Percentiles rank a stretch among this genome's conserved stretches.
Conservation (phyloP, 2,329 filamentous ascomycete genomes). For the Aspergillus japonicus region DNA sequence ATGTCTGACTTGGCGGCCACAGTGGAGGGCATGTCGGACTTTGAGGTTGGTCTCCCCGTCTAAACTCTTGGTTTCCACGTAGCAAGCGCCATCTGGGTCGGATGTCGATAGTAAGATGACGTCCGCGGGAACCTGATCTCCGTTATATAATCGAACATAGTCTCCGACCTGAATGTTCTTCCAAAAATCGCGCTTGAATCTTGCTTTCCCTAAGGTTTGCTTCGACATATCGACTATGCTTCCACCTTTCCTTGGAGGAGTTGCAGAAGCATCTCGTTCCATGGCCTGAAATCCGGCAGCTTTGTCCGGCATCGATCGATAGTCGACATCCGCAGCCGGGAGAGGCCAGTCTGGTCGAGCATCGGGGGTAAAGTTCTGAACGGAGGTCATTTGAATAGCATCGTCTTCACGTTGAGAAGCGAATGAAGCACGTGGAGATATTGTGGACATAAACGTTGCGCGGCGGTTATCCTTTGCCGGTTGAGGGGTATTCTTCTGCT, state of each 20-base stretch:
- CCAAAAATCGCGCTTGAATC: conserved; percentile 92
- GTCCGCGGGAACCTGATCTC: conserved; percentile 93
- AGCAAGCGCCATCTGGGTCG: conserved; percentile 90
- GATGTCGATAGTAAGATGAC: conserved; percentile 90
- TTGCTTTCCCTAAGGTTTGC: conserved; percentile 65
- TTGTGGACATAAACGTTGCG: conserved; percentile 64
- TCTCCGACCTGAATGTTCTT: conserved; percentile 94
- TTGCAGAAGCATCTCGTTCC: conserved; percentile 25
- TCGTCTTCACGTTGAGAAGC: conserved; percentile 51
- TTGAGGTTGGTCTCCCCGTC: conserved; percentile 98
- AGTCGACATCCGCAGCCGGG: conserved; percentile 29
- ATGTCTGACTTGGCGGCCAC: conserved; percentile 77
- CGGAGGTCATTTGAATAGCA: conserved; percentile 93
- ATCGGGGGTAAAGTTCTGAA: conserved; percentile 73
- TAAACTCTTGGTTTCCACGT: conserved; percentile 96
- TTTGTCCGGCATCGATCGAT: conserved; percentile 33
- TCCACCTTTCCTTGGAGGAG: conserved; percentile 52
- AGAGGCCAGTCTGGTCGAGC: conserved; percentile 46
- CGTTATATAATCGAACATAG: conserved; percentile 93
- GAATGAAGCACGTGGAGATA: conserved; percentile 56
- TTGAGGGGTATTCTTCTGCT: conserved; percentile 45
- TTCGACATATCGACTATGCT: conserved; percentile 72
- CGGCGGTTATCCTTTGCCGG: conserved; percentile 54
- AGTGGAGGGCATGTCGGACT: conserved; percentile 85
- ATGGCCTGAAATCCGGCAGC: conserved; percentile 26